Evolutionary conservation across 225 moss, liverwort and hornwort species (phyloP).

Genomic region (Sphagnum tenellum): DNA sequence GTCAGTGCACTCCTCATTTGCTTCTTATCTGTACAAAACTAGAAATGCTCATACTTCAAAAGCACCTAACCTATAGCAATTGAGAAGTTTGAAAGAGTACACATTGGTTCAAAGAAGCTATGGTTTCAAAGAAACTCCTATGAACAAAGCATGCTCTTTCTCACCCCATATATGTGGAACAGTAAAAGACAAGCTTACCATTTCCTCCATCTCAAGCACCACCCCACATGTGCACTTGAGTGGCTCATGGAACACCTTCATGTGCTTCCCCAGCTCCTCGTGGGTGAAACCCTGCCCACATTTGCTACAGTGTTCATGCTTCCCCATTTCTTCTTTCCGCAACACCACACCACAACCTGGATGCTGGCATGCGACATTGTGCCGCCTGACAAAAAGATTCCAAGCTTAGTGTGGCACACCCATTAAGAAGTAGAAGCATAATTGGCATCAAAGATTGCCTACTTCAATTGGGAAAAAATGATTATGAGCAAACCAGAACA

Average conservation of each 20-base stretch:
- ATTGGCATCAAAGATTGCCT: neutral
- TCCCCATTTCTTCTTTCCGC: conserved; percentile 87
- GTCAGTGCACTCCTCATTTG: neutral
- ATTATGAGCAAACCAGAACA: no score
- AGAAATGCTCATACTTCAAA: neutral
- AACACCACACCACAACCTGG: conserved; percentile 73
- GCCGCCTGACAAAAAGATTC: conserved; percentile 31
- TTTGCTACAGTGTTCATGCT: conserved; percentile 75
- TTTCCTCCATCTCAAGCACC: conserved; percentile 90
- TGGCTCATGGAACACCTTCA: conserved; percentile 87
- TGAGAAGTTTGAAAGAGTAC: neutral
- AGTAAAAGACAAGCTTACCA: conserved; percentile 36
- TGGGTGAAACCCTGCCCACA: conserved; percentile 67
- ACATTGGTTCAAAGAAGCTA: neutral
- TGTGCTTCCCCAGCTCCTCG: conserved; percentile 79
- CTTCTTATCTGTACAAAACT: neutral
- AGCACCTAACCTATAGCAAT: neutral
- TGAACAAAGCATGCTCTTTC: neutral
- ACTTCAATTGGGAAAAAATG: no score
- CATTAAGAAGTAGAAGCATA: neutral
- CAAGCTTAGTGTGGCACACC: neutral
- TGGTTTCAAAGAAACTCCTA: neutral
- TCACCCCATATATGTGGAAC: no score
- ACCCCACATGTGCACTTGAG: conserved; percentile 78
- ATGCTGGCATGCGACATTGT: conserved; percentile 80